Conservation (phyloP, 805 yeast species). For the Candida morakotiae region DNA sequence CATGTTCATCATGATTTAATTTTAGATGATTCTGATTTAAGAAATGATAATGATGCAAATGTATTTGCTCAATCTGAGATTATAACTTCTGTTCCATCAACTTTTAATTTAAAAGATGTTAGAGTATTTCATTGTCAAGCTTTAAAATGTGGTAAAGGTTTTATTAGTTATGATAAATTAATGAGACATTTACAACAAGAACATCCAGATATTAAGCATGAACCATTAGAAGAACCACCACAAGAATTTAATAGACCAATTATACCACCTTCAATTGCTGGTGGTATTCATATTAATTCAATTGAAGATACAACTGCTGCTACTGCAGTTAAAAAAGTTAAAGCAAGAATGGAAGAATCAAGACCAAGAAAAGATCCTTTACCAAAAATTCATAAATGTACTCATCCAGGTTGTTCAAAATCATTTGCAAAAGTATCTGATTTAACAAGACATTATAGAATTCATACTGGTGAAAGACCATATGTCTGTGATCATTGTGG, state of each 20-base stretch:
- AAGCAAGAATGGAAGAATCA: background rate
- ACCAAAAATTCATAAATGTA: slow-evolving; percentile 11
- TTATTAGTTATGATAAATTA: slow-evolving; percentile 8
- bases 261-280: background rate
- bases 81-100: background rate
- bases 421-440: slow-evolving; percentile 15
- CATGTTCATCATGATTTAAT: slow-evolving; percentile 11
- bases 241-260: background rate
- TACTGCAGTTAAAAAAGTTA: background rate
- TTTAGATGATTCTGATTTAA: slow-evolving; percentile 1
- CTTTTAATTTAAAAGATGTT: slow-evolving; percentile 7
- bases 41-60: slow-evolving; percentile 3
- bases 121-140: slow-evolving; percentile 12
- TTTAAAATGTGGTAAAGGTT: slow-evolving; percentile 9
- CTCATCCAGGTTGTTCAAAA: slow-evolving; percentile 13
- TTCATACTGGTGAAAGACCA: slow-evolving; percentile 17
- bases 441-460: slow-evolving; percentile 13
- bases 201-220: slow-evolving; percentile 2
- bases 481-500: slow-evolving; percentile 13
- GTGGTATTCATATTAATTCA: background rate
- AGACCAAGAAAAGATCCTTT: background rate
- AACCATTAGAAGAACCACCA: background rate
- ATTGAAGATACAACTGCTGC: background rate
- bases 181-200: slow-evolving; percentile 7
- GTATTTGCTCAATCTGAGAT: slow-evolving; percentile 2